Base-by-base conservation (phyloP, 352 stramenopile species). In the Pythium vanterpoolii region DNA sequence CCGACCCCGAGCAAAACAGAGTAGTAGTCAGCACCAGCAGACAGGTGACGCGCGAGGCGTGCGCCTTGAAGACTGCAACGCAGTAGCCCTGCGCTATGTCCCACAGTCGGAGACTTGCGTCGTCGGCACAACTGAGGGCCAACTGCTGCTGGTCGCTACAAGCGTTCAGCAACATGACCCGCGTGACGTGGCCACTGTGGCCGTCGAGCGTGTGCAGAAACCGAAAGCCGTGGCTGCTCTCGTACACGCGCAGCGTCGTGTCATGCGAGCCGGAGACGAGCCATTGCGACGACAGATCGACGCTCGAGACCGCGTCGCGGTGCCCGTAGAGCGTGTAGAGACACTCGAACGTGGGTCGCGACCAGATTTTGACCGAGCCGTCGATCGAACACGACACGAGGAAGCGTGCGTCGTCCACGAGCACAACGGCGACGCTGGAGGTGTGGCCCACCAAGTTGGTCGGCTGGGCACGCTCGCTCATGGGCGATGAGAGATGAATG, bases 201-300 rank as follows among this genome's bases (percentile, higher is more conserved):
- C 79, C 82, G 3, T 45, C 49, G 21, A 89, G 64, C 0, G 73
- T 36, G 28, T 80, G 39, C 1, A 80, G 30, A n/a, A 85, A 72
- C 13, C 40, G 53, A 44, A 90, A 89, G 14, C 58, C 53, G 7
- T 67, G 52, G 26, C 55, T 23, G 27, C 56, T 65, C 44, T 68
- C 70, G 57, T 89, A 92, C 5, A 89, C 60, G 18, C 82, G 70
- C 30, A 92, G 38, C 4, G 77, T 89, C 30, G 45, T 63, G 61
- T 92, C 82, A 39, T 90, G 79, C 0, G 82, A 89, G 1, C 79
- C 82, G 0, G 82, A 92, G 2, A 92, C 69, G 3, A 92, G 79
- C 76, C 74, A 90, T 1, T 64, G 56, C 24, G 23, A n/a, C 26
- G 66, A 78, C 13, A 90, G 16, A 27, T 76, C 76, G 23, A 87